A percentile compares a stretch with the other conserved stretches of the same genome.
Conservation (phyloP, 345 rosid genomes). For the Dipteronia sinensis region DNA sequence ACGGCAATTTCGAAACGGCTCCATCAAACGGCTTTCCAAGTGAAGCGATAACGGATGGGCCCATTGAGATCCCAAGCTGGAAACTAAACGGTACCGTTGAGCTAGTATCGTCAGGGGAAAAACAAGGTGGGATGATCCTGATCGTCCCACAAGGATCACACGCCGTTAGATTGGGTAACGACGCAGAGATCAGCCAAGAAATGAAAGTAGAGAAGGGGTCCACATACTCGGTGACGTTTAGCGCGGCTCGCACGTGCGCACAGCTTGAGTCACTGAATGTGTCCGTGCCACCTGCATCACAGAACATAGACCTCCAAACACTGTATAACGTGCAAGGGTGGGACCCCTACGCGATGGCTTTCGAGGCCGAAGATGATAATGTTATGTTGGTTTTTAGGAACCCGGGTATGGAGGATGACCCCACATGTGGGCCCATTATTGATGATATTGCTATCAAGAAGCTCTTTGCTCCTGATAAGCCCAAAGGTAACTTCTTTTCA, state of each 20-base stretch:
- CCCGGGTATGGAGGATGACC: conserved; percentile 98
- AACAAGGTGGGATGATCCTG: conserved; percentile 97
- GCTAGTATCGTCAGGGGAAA: conserved; percentile 78
- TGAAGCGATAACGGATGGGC: conserved; percentile 52
- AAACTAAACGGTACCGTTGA: conserved; percentile 68
- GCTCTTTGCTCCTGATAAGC: conserved; percentile 71
- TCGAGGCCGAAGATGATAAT: conserved; percentile 71
- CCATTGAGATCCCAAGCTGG: conserved; percentile 73
- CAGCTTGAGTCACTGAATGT: conserved; percentile 92
- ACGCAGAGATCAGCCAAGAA: conserved; percentile 93
- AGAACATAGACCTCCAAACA: conserved; percentile 86
- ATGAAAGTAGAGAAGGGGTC: conserved; percentile 83
- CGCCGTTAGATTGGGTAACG: conserved; percentile 88
- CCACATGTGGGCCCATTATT: conserved; percentile 94
- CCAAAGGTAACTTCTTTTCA: conserved; percentile 53
- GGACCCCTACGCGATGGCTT: conserved; percentile 97
- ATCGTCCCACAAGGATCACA: conserved; percentile 85
- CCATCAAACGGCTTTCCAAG: conserved; percentile 72
- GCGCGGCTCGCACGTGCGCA: conserved; percentile 99
- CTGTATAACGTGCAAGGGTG: conserved; percentile 92
- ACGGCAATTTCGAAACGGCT: conserved; percentile 80
- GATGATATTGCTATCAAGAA: conserved; percentile 90
- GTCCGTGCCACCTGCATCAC: conserved; percentile 77
- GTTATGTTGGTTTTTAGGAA: conserved; percentile 62
- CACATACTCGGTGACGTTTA: conserved; percentile 79